phyloP scores from a whole-genome alignment of 2,329 filamentous ascomycete genomes.

The Rhynchosporium graminicola region DNA sequence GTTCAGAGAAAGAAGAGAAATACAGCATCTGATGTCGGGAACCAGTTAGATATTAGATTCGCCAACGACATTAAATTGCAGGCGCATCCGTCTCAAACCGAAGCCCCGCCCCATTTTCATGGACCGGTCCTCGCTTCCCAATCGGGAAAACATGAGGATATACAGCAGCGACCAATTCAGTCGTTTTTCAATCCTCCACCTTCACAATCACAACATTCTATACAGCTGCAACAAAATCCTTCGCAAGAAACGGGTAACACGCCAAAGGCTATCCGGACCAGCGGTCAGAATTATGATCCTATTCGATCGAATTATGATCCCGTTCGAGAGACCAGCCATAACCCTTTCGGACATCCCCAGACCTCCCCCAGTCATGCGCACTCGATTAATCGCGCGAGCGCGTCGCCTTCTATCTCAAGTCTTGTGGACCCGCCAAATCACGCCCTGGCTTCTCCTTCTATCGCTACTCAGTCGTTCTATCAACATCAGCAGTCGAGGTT shows the following conservation, averaged over 20 bases:
- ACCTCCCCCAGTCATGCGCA: constrained; percentile 48
- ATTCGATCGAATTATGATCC: constrained; percentile 75
- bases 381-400: constrained; percentile 71
- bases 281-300: constrained; percentile 86
- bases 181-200: constrained; percentile 36
- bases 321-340: constrained; percentile 56
- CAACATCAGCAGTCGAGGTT: constrained; percentile 37
- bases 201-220: constrained; percentile 12
- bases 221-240: constrained; percentile 14
- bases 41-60: constrained; percentile 30
- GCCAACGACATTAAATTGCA: constrained; percentile 30
- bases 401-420: constrained; percentile 88
- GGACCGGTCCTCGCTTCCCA: constrained; percentile 32
- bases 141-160: constrained; percentile 45
- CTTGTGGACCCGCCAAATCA: constrained; percentile 71
- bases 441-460: constrained; percentile 37
- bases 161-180: constrained; percentile 36
- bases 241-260: not conserved
- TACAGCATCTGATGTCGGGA: constrained; percentile 39
- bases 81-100: constrained; percentile 18
- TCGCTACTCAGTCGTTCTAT: constrained; percentile 41
- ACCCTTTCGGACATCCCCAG: constrained; percentile 48
- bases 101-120: constrained; percentile 21
- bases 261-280: constrained; percentile 54
- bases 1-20: constrained; percentile 57